Base-by-base conservation (phyloP, 208 protist species). In the Novymonas esmeraldas region DNA sequence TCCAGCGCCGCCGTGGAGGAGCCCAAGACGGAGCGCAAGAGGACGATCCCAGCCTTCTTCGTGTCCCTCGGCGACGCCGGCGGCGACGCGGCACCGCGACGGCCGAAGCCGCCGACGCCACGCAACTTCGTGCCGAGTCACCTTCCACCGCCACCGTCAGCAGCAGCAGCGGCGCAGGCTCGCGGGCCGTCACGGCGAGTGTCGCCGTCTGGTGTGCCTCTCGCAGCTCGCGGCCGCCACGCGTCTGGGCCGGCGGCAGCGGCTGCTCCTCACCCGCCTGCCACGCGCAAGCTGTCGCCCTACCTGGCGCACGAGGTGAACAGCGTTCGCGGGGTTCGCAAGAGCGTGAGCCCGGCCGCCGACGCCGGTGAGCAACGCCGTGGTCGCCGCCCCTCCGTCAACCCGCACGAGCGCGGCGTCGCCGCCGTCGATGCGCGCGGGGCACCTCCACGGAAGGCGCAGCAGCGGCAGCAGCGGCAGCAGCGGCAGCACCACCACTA, bases 91-190 rank as follows among this genome's bases (percentile, higher is more conserved):
- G 82, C 82, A 46, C 87, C 87, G 28, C 74, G 82, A 4, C 79
- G 87, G 39, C 79, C 84, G 41, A 93, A 93, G 73, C 87, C 87
- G 34, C 87, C 87, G 26, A 87, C 84, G 59, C 87, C 87, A 31
- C 68, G 75, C 46, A 93, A 93, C 58, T 90, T 88, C 70, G 74
- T 89, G 31, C 84, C 82, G 0, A 74, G 48, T 31, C 63, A 69
- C 18, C n/a, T 63, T 41, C 31, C 50, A 50, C 60, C 58, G 59
- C 60, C 58, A 9, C 51, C 58, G 0, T 29, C 41, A 0, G 31
- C 31, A 5, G 46, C 56, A 24, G 39, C 41, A 29, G 54, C 11
- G 63, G 48, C 0, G 56, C 70, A 3, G 44, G 56, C 44, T n/a
- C 56, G 5, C 20, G 48, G 18, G 28, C 44, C 7, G 7, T 52